Evolutionary conservation across 352 stramenopile species (phyloP).

Genomic region (Phytophthora constricta): DNA sequence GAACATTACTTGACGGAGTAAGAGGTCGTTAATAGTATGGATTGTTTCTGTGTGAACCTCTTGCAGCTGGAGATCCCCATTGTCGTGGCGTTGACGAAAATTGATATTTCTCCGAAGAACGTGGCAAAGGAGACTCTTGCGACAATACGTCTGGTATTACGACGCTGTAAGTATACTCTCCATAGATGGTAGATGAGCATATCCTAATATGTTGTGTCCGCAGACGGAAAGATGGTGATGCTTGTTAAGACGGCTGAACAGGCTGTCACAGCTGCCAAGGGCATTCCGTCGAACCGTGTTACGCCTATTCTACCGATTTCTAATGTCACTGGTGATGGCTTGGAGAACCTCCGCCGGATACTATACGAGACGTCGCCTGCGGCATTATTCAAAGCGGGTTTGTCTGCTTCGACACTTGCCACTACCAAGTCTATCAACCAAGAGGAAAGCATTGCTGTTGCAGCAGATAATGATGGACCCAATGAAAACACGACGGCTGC

Average conservation of each 20-base stretch:
- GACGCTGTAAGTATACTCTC: constrained; percentile 77
- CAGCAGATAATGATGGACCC: constrained; percentile 11
- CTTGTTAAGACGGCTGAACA: constrained; percentile 91
- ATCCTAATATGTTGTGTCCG: background rate
- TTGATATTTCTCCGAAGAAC: constrained; percentile 94
- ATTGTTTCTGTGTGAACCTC: background rate
- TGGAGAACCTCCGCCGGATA: constrained; percentile 80
- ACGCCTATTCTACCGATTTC: constrained; percentile 98
- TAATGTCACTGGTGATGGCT: constrained; percentile 96
- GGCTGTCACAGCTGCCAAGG: constrained; percentile 86
- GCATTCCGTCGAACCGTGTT: constrained; percentile 91
- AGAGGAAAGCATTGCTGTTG: constrained; percentile 39
- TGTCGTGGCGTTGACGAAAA: constrained; percentile 95
- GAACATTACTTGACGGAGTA: too few relatives aligned
- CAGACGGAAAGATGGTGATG: constrained; percentile 94
- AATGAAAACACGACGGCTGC: constrained; percentile 27
- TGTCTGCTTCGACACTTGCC: constrained; percentile 63
- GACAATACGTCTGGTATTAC: constrained; percentile 87
- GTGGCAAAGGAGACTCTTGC: constrained; percentile 93
- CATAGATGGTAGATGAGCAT: too few relatives aligned
- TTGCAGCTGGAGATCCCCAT: constrained; percentile 91
- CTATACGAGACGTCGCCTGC: constrained; percentile 71
- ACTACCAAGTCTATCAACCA: constrained; percentile 69
- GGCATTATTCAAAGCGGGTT: constrained; percentile 76
- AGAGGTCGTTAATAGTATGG: too few relatives aligned